A percentile compares a stretch with the other conserved stretches of the same genome.
Evolutionary conservation across 805 yeast genomes (phyloP).

Genomic region (Schizosaccharomyces cryophilus): DNA sequence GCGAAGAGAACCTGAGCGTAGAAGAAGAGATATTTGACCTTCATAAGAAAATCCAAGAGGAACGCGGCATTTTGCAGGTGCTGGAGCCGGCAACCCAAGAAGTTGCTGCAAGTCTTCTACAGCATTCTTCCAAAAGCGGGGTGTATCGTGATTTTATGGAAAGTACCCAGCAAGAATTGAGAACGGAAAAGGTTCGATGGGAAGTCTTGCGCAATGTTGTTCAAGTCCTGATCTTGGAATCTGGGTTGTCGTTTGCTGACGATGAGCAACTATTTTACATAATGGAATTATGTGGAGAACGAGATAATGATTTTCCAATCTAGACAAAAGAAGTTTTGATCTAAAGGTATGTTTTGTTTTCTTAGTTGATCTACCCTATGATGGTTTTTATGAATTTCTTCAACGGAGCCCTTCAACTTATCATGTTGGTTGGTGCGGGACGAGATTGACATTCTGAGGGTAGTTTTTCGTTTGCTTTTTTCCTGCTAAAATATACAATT

Average conservation of each 20-base stretch:
- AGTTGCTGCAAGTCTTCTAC: neutral
- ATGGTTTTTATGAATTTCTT: conserved; percentile 1
- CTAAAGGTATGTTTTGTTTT: neutral
- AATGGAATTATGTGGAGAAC: neutral
- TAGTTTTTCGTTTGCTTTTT: neutral
- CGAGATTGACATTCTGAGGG: conserved; percentile 1
- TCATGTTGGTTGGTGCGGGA: neutral
- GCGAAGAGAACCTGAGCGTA: neutral
- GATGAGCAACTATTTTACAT: neutral
- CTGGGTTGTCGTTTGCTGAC: neutral
- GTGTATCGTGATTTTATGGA: neutral
- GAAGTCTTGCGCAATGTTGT: neutral
- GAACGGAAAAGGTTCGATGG: neutral
- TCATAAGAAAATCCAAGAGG: neutral
- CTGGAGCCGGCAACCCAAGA: neutral
- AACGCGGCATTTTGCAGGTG: neutral
- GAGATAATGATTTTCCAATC: neutral
- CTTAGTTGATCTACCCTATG: neutral
- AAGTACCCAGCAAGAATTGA: neutral
- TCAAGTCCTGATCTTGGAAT: neutral
- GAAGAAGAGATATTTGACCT: neutral
- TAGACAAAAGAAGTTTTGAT: neutral
- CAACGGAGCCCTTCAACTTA: neutral
- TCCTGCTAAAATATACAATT: neutral
- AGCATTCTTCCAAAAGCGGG: neutral